Conservation (phyloP, 345 rosid genomes). For the Sapria himalayana region DNA sequence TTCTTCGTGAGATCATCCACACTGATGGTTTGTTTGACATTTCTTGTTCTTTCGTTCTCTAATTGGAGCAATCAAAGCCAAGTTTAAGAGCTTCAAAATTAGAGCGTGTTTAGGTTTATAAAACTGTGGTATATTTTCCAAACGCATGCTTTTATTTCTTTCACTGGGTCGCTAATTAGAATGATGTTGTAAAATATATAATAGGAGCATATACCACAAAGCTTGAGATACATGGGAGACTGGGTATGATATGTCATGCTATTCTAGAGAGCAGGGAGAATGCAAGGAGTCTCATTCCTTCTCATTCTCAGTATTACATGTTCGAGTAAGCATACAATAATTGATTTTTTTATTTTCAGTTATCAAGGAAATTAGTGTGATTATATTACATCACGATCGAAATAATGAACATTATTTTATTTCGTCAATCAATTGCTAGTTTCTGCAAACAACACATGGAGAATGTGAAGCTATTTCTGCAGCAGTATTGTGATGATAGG, state of each 20-base stretch:
- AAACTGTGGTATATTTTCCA: too few relatives aligned
- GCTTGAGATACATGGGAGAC: slow-evolving; percentile 42
- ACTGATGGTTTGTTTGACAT: slow-evolving; percentile 17
- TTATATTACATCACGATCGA: neutral
- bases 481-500: slow-evolving; percentile 19
- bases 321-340: slow-evolving; percentile 21
- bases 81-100: too few relatives aligned
- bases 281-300: neutral
- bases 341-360: neutral
- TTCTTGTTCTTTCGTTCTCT: neutral
- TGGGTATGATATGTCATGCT: slow-evolving; percentile 32
- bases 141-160: neutral
- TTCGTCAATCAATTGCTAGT: slow-evolving; percentile 10
- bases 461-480: slow-evolving; percentile 23
- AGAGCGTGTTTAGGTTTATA: too few relatives aligned
- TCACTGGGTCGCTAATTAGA: too few relatives aligned
- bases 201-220: slow-evolving; percentile 18
- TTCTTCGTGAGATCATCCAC: slow-evolving; percentile 28
- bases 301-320: slow-evolving; percentile 12
- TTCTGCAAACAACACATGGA: slow-evolving; percentile 15
- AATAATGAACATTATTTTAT: neutral
- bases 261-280: slow-evolving; percentile 13
- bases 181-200: neutral
- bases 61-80: too few relatives aligned
- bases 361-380: neutral